A percentile compares a stretch with the other conserved stretches of the same genome.
Evolutionary conservation across 768 basidiomycete species (phyloP).

Genomic region (Tylopilus cervinicoccineus): DNA sequence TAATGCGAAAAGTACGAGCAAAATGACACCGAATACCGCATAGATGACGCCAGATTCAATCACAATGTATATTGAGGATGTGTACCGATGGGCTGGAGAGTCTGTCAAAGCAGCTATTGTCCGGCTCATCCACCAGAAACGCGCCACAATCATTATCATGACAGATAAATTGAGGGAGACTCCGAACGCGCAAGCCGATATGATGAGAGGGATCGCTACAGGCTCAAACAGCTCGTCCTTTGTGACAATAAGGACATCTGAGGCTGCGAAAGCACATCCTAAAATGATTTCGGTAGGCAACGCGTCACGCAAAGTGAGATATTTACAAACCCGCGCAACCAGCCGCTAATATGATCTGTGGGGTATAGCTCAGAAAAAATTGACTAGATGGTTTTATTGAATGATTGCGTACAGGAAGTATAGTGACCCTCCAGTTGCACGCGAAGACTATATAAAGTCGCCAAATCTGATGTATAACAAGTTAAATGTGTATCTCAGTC

Average conservation of each 20-base stretch:
- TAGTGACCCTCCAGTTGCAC: neutral
- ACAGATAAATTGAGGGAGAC: neutral
- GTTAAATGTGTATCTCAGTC: neutral
- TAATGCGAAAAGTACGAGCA: neutral
- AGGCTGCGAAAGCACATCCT: neutral
- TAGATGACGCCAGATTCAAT: neutral
- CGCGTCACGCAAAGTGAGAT: neutral
- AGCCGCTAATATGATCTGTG: neutral
- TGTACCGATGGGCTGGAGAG: neutral
- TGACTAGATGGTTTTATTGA: no score
- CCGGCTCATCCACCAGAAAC: neutral
- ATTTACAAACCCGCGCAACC: neutral
- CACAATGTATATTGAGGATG: neutral
- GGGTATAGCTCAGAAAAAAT: neutral
- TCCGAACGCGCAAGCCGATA: neutral
- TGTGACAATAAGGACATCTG: no score
- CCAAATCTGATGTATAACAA: neutral
- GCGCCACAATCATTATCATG: neutral
- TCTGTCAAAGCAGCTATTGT: neutral
- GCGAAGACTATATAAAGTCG: constrained; percentile 4
- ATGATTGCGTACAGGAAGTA: neutral
- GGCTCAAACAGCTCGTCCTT: no score
- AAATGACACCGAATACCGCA: no score
- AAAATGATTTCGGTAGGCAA: neutral
- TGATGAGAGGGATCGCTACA: neutral